These are phyloP conservation scores for Babesia divergens DNA, from an alignment of 169 alveolate genomes.

Conservation along the genomic window DNA sequence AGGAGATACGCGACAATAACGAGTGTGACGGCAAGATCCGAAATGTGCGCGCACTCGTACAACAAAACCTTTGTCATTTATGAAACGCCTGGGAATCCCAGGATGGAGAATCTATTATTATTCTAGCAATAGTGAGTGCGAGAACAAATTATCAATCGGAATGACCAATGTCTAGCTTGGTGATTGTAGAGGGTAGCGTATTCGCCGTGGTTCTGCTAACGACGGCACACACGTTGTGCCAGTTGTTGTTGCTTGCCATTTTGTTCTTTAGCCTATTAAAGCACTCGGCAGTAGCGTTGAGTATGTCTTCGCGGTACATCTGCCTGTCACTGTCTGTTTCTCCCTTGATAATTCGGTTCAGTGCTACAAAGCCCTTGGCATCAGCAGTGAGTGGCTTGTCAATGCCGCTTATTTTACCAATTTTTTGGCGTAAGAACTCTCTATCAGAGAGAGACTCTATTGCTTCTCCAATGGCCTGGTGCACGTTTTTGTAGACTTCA, in stretches of 20 bases:
- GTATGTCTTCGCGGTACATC: conserved; percentile 40
- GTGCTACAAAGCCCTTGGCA: conserved; percentile 36
- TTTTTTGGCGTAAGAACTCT: conserved; percentile 55
- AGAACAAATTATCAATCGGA: neutral
- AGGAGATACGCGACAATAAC: conserved; percentile 17
- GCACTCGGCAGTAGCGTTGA: conserved; percentile 42
- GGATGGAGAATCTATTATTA: neutral
- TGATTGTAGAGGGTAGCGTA: conserved; percentile 22
- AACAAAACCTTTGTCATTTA: neutral
- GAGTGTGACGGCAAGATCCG: conserved; percentile 28
- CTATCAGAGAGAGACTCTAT: conserved; percentile 6
- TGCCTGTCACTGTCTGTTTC: conserved; percentile 53
- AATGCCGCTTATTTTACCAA: conserved; percentile 48
- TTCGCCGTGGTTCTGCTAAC: conserved; percentile 41
- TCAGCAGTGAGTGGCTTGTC: conserved; percentile 54
- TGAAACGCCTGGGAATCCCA: neutral
- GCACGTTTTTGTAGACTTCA: conserved; percentile 27
- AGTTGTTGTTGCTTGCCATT: conserved; percentile 8
- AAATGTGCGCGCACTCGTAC: neutral
- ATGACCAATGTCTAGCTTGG: neutral
- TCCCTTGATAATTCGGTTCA: conserved; percentile 43
- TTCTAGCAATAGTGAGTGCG: neutral
- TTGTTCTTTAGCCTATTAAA: conserved; percentile 22
- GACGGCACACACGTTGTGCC: conserved; percentile 63
- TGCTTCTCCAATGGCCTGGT: conserved; percentile 37